Evolutionary conservation across 495 filamentous ascomycete genomes (phyloP).

Genomic region (Parmelia sp.): DNA sequence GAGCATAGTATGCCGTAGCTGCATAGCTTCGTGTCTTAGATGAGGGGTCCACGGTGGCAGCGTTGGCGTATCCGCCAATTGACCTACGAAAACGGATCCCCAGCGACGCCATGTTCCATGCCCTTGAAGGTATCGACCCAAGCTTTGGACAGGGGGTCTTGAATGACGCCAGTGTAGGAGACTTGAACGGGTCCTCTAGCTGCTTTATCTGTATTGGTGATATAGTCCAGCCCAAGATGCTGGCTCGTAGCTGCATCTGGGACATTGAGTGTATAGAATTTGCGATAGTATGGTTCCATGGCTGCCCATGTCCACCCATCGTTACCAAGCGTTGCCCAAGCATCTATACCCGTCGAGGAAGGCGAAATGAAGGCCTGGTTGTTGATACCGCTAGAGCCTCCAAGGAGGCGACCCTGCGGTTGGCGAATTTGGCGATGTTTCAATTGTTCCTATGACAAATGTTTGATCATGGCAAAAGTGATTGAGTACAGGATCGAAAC

Average conservation of each 20-base stretch:
- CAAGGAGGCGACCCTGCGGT: conserved; percentile 30
- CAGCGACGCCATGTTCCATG: not conserved
- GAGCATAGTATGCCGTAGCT: not conserved
- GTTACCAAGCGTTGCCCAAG: conserved; percentile 51
- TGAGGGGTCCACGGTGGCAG: not conserved
- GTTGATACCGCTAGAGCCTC: conserved; percentile 37
- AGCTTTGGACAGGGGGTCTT: not conserved
- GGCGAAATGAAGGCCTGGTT: conserved; percentile 28
- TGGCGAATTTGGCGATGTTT: conserved; percentile 28
- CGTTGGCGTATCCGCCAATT: not conserved
- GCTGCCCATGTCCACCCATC: conserved; percentile 46
- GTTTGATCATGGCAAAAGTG: not conserved
- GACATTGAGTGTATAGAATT: conserved; percentile 17
- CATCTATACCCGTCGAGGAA: conserved; percentile 41
- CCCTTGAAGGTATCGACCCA: not conserved
- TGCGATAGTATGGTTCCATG: conserved; percentile 41
- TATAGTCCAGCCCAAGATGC: conserved; percentile 26
- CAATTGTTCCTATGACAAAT: conserved; percentile 24
- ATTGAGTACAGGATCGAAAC: conserved; percentile 3
- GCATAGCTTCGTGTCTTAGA: conserved; percentile 6
- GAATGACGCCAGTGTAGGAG: not conserved
- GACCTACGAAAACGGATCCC: not conserved
- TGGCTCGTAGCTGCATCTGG: conserved; percentile 10
- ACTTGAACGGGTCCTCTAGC: not conserved
- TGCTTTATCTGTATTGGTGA: not conserved